Base-by-base conservation (phyloP, 768 basidiomycete species). In the Lactarius sp. region DNA sequence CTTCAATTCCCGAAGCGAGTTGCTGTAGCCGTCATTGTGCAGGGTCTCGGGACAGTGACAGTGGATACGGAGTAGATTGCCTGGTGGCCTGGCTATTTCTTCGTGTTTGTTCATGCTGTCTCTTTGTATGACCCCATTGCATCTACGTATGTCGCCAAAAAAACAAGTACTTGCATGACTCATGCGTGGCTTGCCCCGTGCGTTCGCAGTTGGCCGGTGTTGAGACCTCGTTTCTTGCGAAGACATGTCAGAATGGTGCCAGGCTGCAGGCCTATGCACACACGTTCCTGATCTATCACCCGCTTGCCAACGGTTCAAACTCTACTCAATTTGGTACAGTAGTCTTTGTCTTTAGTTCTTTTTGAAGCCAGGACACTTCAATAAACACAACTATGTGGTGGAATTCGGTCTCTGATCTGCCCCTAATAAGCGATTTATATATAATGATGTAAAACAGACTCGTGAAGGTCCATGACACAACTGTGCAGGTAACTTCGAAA, bases 11-110 rank as follows among this genome's bases (percentile, higher is more conserved):
- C 49, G 69, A 56, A 65, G 46, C 58, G 36, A 65, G 50, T 46
- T 47, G 63, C 44, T 53, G 54, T 42, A 60, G 60, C 49, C 52
- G 49, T 55, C 60, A 47, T 33, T 56, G 60, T 69, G 50, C 70
- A 95, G 94, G 87, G 88, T 69, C 89, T 95, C 64, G 84, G 94
- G 83, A 94, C 91, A 57, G 79, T 82, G 49, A 83, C 86, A 65
- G 86, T 89, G 62, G 93, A 94, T 73, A 85, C 86, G 67, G 90
- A 90, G 83, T 92, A 82, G 77, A 71, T 60, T n/a, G 56, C 46
- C 7, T 47, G 27, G 47, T 49, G n/a, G 33, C 37, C 47, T 37
- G 53, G 46, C 39, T 31, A 49, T 60, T 42, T n/a, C 49, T 34
- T 50, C 52, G 22, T 52, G 50, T 52, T 34, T 62, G 14, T 49